Percentiles rank a stretch among this genome's conserved stretches.
These are phyloP conservation scores for Raffaelea arxii DNA, from an alignment of 2,329 filamentous ascomycete genomes.

Conservation along the genomic window DNA sequence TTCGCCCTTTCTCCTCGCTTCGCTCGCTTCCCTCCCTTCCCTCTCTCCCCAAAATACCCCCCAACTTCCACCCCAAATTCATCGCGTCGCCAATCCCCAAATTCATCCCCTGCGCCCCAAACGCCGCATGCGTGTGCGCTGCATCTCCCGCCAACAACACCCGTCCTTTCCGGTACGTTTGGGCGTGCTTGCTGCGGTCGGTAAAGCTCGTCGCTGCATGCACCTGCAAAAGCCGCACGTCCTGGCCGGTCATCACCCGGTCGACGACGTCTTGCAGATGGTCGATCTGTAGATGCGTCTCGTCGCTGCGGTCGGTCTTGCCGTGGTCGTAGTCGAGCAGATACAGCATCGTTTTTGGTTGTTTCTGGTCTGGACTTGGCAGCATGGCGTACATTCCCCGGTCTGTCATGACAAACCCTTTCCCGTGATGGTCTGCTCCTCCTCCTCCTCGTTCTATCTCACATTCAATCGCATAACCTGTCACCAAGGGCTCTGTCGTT, in stretches of 20 bases:
- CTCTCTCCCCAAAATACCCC: slow-evolving; percentile 22
- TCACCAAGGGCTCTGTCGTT: slow-evolving; percentile 26
- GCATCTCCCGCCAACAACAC: slow-evolving; percentile 40
- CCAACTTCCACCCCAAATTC: slow-evolving; percentile 42
- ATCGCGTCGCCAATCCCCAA: slow-evolving; percentile 39
- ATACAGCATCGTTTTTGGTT: too few relatives aligned
- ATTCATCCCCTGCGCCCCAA: slow-evolving; percentile 42
- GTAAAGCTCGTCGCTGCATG: slow-evolving; percentile 17
- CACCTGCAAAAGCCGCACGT: slow-evolving; percentile 16
- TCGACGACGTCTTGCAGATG: slow-evolving; percentile 15
- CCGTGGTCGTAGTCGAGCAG: slow-evolving; percentile 15
- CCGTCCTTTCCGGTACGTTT: slow-evolving; percentile 27
- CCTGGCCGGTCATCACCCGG: slow-evolving; percentile 13
- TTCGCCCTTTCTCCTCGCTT: neutral
- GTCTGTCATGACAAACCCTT: slow-evolving; percentile 35
- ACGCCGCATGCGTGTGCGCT: slow-evolving; percentile 37
- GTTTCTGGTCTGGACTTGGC: slow-evolving; percentile 3
- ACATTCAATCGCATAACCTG: slow-evolving; percentile 22
- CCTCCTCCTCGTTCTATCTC: slow-evolving; percentile 23
- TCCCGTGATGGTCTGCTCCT: too few relatives aligned
- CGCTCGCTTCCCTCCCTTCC: neutral
- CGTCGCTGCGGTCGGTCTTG: slow-evolving; percentile 9
- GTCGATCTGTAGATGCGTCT: slow-evolving; percentile 6
- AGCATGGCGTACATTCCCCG: slow-evolving; percentile 18
- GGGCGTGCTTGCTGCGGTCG: slow-evolving; percentile 18